Conservation (phyloP, 1,139 yeast genomes). For the Sugiyamaella xylanicola region DNA sequence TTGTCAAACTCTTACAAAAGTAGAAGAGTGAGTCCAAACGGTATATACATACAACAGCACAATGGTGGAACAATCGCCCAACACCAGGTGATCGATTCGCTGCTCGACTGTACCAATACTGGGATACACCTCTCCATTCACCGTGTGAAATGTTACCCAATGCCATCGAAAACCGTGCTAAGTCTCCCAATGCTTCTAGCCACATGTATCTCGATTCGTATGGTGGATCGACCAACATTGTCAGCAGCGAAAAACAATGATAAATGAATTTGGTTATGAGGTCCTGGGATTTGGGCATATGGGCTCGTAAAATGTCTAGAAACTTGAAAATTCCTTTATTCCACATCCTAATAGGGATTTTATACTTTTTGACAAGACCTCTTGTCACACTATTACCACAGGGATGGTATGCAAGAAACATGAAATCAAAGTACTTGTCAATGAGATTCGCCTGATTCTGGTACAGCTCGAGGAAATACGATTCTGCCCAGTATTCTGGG, state of each 20-base stretch:
- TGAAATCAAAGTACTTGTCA: conserved; percentile 38
- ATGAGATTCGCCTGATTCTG: conserved; percentile 32
- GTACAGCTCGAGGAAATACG: conserved; percentile 30
- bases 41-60: conserved; percentile 35
- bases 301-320: conserved; percentile 35
- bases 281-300: conserved; percentile 33
- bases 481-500: conserved; percentile 23
- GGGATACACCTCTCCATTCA: conserved; percentile 39
- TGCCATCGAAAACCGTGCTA: conserved; percentile 39
- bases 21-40: conserved; percentile 39
- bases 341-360: conserved; percentile 41
- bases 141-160: conserved; percentile 29
- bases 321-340: conserved; percentile 39
- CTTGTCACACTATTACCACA: conserved; percentile 34
- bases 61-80: conserved; percentile 41
- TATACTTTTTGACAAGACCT: conserved; percentile 36
- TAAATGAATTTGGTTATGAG: conserved; percentile 35
- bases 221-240: conserved; percentile 39
- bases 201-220: conserved; percentile 39
- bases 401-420: conserved; percentile 36
- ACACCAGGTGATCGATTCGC: conserved; percentile 37
- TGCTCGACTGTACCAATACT: conserved; percentile 40
- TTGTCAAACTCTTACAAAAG: conserved; percentile 37
- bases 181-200: conserved; percentile 42
- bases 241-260: conserved; percentile 35